phyloP scores from a whole-genome alignment of 495 filamentous ascomycete species.

The Penicillium soppii region DNA sequence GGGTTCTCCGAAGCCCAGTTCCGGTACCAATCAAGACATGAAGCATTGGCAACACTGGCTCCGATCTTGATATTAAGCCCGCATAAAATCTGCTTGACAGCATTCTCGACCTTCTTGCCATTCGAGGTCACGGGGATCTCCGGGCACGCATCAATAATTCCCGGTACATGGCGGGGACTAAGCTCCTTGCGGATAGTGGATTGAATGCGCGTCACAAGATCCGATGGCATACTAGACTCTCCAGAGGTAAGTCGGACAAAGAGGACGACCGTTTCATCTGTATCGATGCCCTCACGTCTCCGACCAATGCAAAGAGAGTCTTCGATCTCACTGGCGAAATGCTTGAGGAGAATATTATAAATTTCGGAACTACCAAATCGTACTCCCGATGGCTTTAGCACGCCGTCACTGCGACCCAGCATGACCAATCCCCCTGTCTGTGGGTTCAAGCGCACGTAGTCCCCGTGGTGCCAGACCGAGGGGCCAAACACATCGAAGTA shows the following conservation, averaged over 20 bases:
- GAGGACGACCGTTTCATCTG: slow-evolving; percentile 81
- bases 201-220: slow-evolving; percentile 60
- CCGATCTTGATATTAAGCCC: slow-evolving; percentile 81
- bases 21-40: slow-evolving; percentile 81
- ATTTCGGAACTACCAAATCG: slow-evolving; percentile 89
- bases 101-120: slow-evolving; percentile 93
- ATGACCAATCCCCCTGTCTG: slow-evolving; percentile 76
- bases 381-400: slow-evolving; percentile 84
- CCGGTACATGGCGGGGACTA: slow-evolving; percentile 83
- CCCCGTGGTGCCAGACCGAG: slow-evolving; percentile 88
- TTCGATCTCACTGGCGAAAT: slow-evolving; percentile 73
- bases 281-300: slow-evolving; percentile 62
- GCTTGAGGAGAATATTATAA: slow-evolving; percentile 82
- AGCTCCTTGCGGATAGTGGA: slow-evolving; percentile 66
- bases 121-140: slow-evolving; percentile 89
- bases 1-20: slow-evolving; percentile 59
- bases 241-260: slow-evolving; percentile 70
- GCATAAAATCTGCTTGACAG: slow-evolving; percentile 91
- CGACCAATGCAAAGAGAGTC: slow-evolving; percentile 86
- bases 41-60: slow-evolving; percentile 81
- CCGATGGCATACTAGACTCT: slow-evolving; percentile 23
- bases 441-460: slow-evolving; percentile 79
- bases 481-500: slow-evolving; percentile 83
- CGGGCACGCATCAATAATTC: slow-evolving; percentile 70
- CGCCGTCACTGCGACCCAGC: slow-evolving; percentile 87